A percentile compares a stretch with the other conserved stretches of the same genome.
Evolutionary conservation across 768 basidiomycete genomes (phyloP).

Genomic region (Mycena haematopus): DNA sequence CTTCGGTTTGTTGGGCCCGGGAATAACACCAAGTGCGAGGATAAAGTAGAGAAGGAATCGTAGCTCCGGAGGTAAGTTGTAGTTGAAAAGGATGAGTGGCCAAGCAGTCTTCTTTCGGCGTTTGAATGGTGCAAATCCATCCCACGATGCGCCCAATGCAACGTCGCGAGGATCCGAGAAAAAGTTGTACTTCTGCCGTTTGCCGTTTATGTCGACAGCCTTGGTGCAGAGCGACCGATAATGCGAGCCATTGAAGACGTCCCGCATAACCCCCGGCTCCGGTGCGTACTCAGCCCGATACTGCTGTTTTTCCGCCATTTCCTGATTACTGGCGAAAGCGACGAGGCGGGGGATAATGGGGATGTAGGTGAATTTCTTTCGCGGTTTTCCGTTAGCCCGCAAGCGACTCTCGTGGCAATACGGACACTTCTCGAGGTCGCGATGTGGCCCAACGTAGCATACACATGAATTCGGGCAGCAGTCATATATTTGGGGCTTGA

Average conservation of each 20-base stretch:
- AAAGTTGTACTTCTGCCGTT: neutral
- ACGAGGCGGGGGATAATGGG: conserved; percentile 37
- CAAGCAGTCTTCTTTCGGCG: conserved; percentile 37
- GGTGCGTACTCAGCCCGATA: neutral
- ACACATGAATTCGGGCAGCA: conserved; percentile 35
- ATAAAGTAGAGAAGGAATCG: conserved; percentile 39
- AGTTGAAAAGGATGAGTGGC: conserved; percentile 48
- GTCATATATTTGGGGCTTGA: conserved; percentile 33
- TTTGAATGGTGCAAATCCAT: conserved; percentile 8
- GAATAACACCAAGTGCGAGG: conserved; percentile 47
- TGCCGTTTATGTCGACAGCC: neutral
- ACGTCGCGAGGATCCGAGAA: conserved; percentile 1
- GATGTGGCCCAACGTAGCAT: conserved; percentile 32
- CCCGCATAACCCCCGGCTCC: neutral
- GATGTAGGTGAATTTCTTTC: conserved; percentile 42
- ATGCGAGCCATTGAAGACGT: conserved; percentile 3
- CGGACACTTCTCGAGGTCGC: conserved; percentile 36
- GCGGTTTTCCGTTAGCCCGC: conserved; percentile 28
- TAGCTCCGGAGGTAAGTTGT: conserved; percentile 48
- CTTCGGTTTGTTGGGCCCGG: conserved; percentile 46
- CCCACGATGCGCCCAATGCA: neutral
- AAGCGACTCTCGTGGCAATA: conserved; percentile 35
- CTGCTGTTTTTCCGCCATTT: neutral
- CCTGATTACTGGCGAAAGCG: conserved; percentile 13
- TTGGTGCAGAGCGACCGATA: neutral